These are phyloP conservation scores for Microcyclosporella mali DNA, from an alignment of 2,329 filamentous ascomycete species.

Conservation along the genomic window DNA sequence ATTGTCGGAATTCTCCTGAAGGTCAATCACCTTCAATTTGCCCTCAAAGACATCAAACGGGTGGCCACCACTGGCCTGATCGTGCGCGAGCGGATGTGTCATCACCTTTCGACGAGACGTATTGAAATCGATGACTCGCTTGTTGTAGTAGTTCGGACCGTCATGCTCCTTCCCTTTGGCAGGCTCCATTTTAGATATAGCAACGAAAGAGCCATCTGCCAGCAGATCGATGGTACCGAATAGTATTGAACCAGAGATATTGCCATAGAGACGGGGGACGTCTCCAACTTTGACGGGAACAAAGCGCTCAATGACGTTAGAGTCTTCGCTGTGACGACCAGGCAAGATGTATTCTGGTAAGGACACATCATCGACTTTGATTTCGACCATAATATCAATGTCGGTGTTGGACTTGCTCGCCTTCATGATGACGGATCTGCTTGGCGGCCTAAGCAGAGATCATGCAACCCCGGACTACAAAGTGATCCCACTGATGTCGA, in stretches of 20 bases:
- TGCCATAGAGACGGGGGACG: conserved; percentile 28
- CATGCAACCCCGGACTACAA: too few species aligned
- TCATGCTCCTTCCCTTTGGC: conserved; percentile 1
- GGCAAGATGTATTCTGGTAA: conserved; percentile 34
- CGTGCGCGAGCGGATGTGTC: conserved; percentile 9
- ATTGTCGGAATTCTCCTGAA: conserved; percentile 3
- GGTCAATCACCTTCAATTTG: conserved; percentile 13
- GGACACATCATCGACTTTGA: conserved; percentile 22
- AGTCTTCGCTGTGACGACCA: conserved; percentile 25
- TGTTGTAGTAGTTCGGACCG: conserved; percentile 8
- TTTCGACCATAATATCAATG: conserved; percentile 27
- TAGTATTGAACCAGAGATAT: conserved; percentile 31
- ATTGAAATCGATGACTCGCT: conserved; percentile 16
- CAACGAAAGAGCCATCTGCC: conserved; percentile 34
- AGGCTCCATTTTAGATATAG: conserved; percentile 19
- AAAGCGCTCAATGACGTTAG: conserved; percentile 29
- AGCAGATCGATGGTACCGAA: conserved; percentile 31
- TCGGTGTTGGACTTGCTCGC: conserved; percentile 31
- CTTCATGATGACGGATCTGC: conserved; percentile 30
- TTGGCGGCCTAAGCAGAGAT: too few species aligned
- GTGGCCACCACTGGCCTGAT: conserved; percentile 8
- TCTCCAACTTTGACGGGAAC: conserved; percentile 31
- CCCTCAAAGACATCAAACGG: conserved; percentile 19
- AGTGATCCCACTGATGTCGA: too few species aligned
- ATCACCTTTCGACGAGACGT: conserved; percentile 4